A percentile compares a stretch with the other conserved stretches of the same genome.
phyloP scores from a whole-genome alignment of 345 rosid species.

The Populus pruinosa region DNA sequence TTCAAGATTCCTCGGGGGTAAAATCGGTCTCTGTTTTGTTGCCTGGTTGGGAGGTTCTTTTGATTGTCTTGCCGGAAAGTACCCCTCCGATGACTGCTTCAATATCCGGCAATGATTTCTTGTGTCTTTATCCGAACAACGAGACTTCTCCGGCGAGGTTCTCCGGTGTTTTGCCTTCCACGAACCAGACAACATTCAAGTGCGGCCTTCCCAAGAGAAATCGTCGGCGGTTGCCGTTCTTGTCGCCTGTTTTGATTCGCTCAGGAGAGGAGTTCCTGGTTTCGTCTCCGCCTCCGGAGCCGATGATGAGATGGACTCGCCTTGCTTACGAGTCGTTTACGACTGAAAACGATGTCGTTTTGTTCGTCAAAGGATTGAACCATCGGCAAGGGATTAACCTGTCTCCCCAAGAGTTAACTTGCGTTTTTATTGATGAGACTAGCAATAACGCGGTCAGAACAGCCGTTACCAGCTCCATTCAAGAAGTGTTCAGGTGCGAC shows the following conservation, averaged over 20 bases:
- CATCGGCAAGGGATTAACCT: conserved; percentile 51
- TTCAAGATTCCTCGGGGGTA: conserved; percentile 13
- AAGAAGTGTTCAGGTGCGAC: conserved; percentile 76
- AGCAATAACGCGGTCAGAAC: conserved; percentile 39
- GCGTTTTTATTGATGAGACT: conserved; percentile 54
- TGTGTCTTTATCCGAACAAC: conserved; percentile 58
- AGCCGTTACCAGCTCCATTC: conserved; percentile 64
- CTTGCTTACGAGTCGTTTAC: conserved; percentile 74
- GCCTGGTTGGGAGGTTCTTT: conserved; percentile 73
- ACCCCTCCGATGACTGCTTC: neutral
- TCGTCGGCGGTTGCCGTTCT: conserved; percentile 48
- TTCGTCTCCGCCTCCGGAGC: conserved; percentile 19
- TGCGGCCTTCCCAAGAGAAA: conserved; percentile 50
- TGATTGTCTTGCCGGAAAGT: conserved; percentile 36
- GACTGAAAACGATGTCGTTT: conserved; percentile 61
- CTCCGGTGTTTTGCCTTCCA: conserved; percentile 43
- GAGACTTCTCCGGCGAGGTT: conserved; percentile 51
- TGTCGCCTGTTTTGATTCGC: conserved; percentile 48
- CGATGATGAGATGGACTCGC: conserved; percentile 46
- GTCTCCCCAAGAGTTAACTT: conserved; percentile 43
- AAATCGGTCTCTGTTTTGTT: conserved; percentile 50
- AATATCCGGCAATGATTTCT: conserved; percentile 3
- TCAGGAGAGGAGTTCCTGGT: conserved; percentile 8
- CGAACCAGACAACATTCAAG: conserved; percentile 47
- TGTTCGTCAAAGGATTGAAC: conserved; percentile 74